A percentile compares a stretch with the other conserved stretches of the same genome.
These are phyloP conservation scores for Kwoniella shivajii DNA, from an alignment of 1,284 basidiomycete species.

Conservation along the genomic window DNA sequence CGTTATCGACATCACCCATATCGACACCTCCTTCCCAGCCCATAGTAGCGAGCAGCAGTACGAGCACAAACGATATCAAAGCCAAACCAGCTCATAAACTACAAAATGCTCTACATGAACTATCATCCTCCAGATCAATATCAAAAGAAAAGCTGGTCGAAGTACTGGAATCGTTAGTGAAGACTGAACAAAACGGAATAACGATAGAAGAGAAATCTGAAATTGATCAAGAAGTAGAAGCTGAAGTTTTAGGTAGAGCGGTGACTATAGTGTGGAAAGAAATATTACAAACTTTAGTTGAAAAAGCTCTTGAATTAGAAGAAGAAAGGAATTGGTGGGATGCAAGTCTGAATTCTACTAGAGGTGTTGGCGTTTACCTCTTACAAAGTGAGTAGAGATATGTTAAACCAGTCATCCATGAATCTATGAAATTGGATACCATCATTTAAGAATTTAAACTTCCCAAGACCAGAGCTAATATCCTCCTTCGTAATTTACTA, in stretches of 20 bases:
- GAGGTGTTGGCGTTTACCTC: constrained; percentile 43
- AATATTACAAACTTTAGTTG: constrained; percentile 43
- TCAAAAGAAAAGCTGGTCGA: constrained; percentile 26
- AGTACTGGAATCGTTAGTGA: constrained; percentile 33
- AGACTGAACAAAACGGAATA: not conserved
- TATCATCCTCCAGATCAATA: constrained; percentile 35
- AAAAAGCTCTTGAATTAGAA: constrained; percentile 43
- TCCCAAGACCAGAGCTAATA: too few species aligned
- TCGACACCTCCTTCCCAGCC: constrained; percentile 19
- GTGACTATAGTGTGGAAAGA: constrained; percentile 52
- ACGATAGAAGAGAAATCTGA: constrained; percentile 7
- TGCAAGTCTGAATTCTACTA: constrained; percentile 26
- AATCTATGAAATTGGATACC: too few species aligned
- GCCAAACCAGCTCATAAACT: constrained; percentile 24
- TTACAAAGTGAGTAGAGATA: constrained; percentile 47
- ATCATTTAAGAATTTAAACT: too few species aligned
- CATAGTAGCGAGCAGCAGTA: constrained; percentile 11
- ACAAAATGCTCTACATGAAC: constrained; percentile 36
- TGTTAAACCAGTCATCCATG: too few species aligned
- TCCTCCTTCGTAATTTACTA: too few species aligned
- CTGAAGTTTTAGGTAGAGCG: constrained; percentile 48
- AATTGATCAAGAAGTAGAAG: constrained; percentile 41
- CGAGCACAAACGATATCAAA: constrained; percentile 1
- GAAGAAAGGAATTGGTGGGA: constrained; percentile 51
- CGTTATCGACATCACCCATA: constrained; percentile 50